phyloP scores from a whole-genome alignment of 441 rosid genomes.

The Breynia disticha region DNA sequence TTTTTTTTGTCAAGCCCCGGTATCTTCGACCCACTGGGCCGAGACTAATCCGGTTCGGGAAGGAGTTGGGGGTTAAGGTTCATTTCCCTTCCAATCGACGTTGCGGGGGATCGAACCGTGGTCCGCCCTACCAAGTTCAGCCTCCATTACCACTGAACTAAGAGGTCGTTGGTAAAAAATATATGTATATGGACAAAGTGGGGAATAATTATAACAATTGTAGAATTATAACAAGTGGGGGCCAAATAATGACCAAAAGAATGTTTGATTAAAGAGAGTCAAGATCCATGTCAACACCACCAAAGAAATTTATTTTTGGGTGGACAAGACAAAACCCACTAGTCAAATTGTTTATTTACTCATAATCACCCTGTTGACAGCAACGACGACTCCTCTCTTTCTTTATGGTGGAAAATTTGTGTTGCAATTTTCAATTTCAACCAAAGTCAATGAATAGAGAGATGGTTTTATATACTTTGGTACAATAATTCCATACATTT shows the following conservation, averaged over 20 bases:
- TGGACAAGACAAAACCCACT: constrained; percentile 34
- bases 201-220: no score
- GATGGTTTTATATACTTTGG: constrained; percentile 7
- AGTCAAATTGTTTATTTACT: constrained; percentile 23
- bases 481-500: no score
- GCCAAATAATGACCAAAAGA: constrained; percentile 22
- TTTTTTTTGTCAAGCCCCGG: no score
- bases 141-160: no score
- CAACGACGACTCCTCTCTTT: neutral
- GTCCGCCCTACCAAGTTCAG: no score
- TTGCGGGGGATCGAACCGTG: no score
- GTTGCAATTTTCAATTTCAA: constrained; percentile 11
- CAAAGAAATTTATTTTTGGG: constrained; percentile 8
- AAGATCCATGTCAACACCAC: constrained; percentile 47
- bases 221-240: constrained; percentile 14
- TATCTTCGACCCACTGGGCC: no score
- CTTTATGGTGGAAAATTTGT: constrained; percentile 17
- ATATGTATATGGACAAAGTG: no score
- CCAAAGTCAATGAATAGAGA: constrained; percentile 27
- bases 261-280: constrained; percentile 40
- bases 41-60: no score
- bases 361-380: constrained; percentile 21
- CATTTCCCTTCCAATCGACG: no score
- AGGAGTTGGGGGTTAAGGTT: no score
- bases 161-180: no score